Evolutionary conservation across 305 asterid species (phyloP).

Genomic region (Fraxinus platypoda): DNA sequence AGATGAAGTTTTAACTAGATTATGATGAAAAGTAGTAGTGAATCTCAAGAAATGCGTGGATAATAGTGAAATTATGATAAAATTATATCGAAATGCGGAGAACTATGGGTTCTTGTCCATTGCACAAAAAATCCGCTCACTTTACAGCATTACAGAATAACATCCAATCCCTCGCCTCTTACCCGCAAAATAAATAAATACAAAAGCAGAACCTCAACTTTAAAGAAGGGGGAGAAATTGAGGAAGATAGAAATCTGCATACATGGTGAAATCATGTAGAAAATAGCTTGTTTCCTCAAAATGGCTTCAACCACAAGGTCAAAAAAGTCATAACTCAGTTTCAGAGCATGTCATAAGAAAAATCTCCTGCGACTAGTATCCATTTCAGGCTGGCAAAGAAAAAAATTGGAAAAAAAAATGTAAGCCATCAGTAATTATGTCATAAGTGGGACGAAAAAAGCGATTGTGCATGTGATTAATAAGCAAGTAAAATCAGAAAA

Average conservation of each 20-base stretch:
- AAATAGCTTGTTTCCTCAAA: neutral
- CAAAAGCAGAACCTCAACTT: neutral
- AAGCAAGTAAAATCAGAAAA: neutral
- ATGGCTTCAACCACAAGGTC: neutral
- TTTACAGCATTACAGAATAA: neutral
- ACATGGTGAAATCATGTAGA: neutral
- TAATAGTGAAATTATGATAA: neutral
- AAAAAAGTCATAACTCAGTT: neutral
- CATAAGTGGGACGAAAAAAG: neutral
- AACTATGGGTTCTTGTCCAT: neutral
- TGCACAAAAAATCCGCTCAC: neutral
- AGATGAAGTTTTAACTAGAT: neutral
- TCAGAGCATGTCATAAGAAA: slow-evolving; percentile 54
- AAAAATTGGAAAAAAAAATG: neutral
- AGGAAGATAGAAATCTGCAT: neutral
- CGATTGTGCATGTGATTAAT: neutral
- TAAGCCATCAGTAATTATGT: neutral
- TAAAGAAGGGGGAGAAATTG: neutral
- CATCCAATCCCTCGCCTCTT: neutral
- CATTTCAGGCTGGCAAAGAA: slow-evolving; percentile 77
- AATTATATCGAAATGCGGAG: neutral
- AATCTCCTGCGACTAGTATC: slow-evolving; percentile 94
- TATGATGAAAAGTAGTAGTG: neutral
- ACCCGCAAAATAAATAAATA: neutral
- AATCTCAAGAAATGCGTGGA: neutral